These are phyloP conservation scores for Suillus decipiens DNA, from an alignment of 768 basidiomycete species.

Conservation along the genomic window DNA sequence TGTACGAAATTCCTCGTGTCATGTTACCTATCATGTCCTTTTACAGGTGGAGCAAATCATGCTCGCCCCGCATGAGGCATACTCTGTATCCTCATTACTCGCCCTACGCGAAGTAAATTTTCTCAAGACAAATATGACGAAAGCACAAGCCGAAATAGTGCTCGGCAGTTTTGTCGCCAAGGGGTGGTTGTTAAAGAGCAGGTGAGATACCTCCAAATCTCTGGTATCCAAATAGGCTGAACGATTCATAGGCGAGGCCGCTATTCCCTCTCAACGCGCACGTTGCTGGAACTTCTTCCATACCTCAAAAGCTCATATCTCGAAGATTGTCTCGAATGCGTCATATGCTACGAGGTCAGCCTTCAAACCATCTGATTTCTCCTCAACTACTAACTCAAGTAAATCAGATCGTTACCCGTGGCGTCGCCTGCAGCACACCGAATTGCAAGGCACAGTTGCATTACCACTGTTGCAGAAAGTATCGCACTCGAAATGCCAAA, in stretches of 20 bases:
- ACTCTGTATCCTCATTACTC: conserved; percentile 73
- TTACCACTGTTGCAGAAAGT: conserved; percentile 59
- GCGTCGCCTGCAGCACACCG: conserved; percentile 57
- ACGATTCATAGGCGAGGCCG: conserved; percentile 54
- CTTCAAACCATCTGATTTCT: neutral
- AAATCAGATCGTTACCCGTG: conserved; percentile 65
- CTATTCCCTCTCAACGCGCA: conserved; percentile 75
- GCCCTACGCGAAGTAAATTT: conserved; percentile 70
- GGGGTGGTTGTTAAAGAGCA: conserved; percentile 77
- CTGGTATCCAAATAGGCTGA: neutral
- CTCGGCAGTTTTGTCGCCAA: conserved; percentile 82
- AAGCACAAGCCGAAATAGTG: conserved; percentile 72
- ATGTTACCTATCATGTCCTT: conserved; percentile 7
- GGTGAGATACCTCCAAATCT: conserved; percentile 43
- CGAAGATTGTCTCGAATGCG: conserved; percentile 72
- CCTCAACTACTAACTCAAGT: neutral
- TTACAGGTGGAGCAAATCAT: conserved; percentile 84
- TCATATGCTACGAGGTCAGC: conserved; percentile 68
- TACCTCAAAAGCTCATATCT: conserved; percentile 77
- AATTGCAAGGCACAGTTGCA: conserved; percentile 71
- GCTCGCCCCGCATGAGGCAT: conserved; percentile 72
- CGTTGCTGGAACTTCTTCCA: conserved; percentile 68
- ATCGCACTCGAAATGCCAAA: conserved; percentile 37
- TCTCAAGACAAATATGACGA: conserved; percentile 66
- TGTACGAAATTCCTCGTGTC: too few species aligned